Evolutionary conservation across 2,329 filamentous ascomycete species (phyloP).

Genomic region (Phialophora chinensis): DNA sequence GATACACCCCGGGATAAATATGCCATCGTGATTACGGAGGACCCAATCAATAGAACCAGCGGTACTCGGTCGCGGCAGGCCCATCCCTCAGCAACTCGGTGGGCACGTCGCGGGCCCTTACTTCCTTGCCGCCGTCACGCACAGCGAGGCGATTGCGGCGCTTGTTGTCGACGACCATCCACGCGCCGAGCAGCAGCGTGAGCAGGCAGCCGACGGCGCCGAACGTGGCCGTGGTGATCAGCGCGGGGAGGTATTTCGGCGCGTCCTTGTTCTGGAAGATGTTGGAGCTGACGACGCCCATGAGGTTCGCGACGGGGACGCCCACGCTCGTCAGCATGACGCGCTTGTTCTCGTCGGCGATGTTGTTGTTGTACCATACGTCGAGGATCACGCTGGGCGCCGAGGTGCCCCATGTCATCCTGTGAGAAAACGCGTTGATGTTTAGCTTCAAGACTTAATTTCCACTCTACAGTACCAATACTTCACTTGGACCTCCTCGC

Average conservation of each 20-base stretch:
- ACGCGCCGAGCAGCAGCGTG: constrained; percentile 63
- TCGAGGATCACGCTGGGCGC: constrained; percentile 73
- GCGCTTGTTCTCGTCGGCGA: constrained; percentile 56
- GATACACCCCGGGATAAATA: not conserved
- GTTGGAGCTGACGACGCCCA: constrained; percentile 59
- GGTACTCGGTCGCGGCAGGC: constrained; percentile 18
- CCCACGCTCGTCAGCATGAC: constrained; percentile 57
- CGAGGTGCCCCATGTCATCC: constrained; percentile 79
- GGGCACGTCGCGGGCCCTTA: constrained; percentile 63
- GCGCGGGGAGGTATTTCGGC: constrained; percentile 70
- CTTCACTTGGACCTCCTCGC: too few species aligned
- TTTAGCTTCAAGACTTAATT: too few species aligned
- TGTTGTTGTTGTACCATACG: constrained; percentile 70
- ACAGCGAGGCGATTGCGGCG: constrained; percentile 61
- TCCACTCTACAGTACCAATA: too few species aligned
- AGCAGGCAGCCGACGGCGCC: constrained; percentile 65
- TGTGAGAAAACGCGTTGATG: not conserved
- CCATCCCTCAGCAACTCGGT: constrained; percentile 57
- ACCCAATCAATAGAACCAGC: constrained; percentile 27
- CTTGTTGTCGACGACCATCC: constrained; percentile 70
- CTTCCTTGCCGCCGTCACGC: constrained; percentile 52
- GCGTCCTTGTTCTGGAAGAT: constrained; percentile 69
- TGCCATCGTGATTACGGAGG: too few species aligned
- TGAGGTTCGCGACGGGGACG: constrained; percentile 58
- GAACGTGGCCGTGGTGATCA: constrained; percentile 69